phyloP scores from a whole-genome alignment of 148 eudicot species.

The Rhododendron kiyosumense region DNA sequence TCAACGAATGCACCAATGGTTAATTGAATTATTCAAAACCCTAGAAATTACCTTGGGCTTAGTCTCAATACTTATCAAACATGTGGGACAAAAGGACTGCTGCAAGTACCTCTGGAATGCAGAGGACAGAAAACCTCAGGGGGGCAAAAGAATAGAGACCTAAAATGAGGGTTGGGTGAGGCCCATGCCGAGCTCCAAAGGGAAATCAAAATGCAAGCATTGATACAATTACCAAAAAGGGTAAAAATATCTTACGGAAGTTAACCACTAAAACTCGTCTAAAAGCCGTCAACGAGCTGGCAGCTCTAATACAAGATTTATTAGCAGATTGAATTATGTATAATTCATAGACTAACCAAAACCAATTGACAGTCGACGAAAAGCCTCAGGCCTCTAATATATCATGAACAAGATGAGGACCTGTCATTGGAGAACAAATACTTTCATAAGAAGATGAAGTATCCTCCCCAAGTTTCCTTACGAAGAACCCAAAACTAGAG shows the following conservation, averaged over 20 bases:
- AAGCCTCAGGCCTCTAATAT: not conserved
- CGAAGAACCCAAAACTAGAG: not conserved
- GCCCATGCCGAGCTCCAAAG: not conserved
- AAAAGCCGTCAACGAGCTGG: not conserved
- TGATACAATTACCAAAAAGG: not conserved
- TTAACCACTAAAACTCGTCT: not conserved
- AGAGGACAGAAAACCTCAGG: not conserved
- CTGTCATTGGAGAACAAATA: not conserved
- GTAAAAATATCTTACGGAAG: not conserved
- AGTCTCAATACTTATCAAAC: not conserved
- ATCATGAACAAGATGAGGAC: not conserved
- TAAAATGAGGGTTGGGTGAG: not conserved
- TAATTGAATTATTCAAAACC: not conserved
- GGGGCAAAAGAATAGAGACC: not conserved
- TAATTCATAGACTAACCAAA: not conserved
- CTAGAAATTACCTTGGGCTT: not conserved
- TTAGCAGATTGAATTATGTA: not conserved
- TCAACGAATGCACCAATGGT: not conserved
- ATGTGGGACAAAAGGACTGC: not conserved
- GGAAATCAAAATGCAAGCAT: not conserved
- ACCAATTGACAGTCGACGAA: not conserved
- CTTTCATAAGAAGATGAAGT: not conserved
- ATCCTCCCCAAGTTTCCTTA: not conserved
- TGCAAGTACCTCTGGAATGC: not conserved
- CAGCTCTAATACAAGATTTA: not conserved